Evolutionary conservation across 257 asterid species (phyloP).

Genomic region (Thymus quinquecostatus): DNA sequence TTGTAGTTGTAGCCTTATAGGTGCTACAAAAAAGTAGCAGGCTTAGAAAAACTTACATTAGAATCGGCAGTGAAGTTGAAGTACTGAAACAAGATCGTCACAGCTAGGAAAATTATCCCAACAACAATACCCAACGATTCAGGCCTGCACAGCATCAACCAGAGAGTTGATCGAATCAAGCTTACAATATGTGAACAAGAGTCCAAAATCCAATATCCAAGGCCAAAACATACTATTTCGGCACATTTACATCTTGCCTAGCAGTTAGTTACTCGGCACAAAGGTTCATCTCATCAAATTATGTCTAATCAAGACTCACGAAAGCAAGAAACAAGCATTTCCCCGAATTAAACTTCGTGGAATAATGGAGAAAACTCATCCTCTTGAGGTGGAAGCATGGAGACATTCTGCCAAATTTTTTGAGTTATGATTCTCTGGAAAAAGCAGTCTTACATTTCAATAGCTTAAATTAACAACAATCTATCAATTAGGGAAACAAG

Average conservation of each 20-base stretch:
- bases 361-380: not conserved
- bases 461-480: not conserved
- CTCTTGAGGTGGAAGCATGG: not conserved
- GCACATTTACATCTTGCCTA: not conserved
- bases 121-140: conserved; percentile 91
- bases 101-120: conserved; percentile 77
- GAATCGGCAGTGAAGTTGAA: conserved; percentile 84
- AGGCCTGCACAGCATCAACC: conserved; percentile 62
- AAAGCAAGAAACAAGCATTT: not conserved
- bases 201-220: not conserved
- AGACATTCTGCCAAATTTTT: not conserved
- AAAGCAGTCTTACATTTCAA: conserved; percentile 20
- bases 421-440: not conserved
- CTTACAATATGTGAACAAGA: not conserved
- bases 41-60: conserved; percentile 36
- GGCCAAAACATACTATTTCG: not conserved
- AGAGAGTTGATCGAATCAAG: conserved; percentile 20
- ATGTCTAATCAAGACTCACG: not conserved
- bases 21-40: conserved; percentile 9
- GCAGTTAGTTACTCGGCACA: not conserved
- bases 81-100: conserved; percentile 76
- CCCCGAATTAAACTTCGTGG: not conserved
- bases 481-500: not conserved
- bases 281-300: not conserved
- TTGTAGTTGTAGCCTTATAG: not conserved